Evolutionary conservation across 169 alveolate species (phyloP).

Genomic region (Cryptosporidium viatorum): DNA sequence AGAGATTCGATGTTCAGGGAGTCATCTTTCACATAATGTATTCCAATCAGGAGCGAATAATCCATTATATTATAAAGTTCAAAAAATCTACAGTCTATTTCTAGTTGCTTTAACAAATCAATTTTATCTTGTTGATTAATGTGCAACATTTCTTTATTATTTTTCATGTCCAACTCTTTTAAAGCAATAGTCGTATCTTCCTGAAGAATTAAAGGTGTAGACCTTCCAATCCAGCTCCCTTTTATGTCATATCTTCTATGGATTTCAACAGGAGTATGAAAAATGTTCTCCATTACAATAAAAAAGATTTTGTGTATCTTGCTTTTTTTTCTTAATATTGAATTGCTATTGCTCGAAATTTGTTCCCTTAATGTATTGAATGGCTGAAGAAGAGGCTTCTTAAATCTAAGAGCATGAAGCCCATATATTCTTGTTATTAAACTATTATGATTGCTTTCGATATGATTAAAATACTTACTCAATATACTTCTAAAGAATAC

Average conservation of each 20-base stretch:
- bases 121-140: constrained; percentile 81
- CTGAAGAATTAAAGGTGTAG: constrained; percentile 83
- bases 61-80: constrained; percentile 86
- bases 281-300: constrained; percentile 96
- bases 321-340: constrained; percentile 37
- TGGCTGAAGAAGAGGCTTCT: constrained; percentile 75
- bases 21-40: constrained; percentile 82
- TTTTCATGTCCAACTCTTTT: constrained; percentile 89
- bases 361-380: constrained; percentile 16
- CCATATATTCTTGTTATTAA: constrained; percentile 90
- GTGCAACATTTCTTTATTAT: constrained; percentile 81
- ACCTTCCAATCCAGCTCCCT: constrained; percentile 92
- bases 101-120: constrained; percentile 81
- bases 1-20: constrained; percentile 17
- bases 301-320: constrained; percentile 88
- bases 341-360: constrained; percentile 1
- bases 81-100: constrained; percentile 87
- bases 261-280: constrained; percentile 92
- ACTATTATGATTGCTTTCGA: constrained; percentile 83
- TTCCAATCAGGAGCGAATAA: constrained; percentile 92
- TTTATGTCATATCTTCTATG: constrained; percentile 91
- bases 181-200: constrained; percentile 89
- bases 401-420: constrained; percentile 89
- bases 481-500: constrained; percentile 78
- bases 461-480: constrained; percentile 78